These are phyloP conservation scores for Pugionium dolabratum DNA, from an alignment of 345 rosid genomes.

Conservation along the genomic window DNA sequence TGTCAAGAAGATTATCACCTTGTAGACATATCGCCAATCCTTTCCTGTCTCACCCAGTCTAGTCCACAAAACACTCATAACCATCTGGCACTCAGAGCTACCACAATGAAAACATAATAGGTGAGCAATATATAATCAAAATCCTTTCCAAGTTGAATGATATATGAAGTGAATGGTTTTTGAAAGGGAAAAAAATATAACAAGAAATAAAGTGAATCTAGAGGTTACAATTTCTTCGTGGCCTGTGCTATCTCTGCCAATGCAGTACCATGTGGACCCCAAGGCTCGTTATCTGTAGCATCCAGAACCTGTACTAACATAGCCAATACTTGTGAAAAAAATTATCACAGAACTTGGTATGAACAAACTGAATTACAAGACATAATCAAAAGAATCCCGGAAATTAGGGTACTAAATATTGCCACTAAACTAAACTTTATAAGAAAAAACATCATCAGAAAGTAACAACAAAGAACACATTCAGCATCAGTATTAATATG, in stretches of 20 bases:
- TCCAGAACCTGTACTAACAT: constrained; percentile 72
- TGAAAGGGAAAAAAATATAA: neutral
- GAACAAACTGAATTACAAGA: constrained; percentile 5
- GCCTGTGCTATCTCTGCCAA: constrained; percentile 92
- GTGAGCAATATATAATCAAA: constrained; percentile 18
- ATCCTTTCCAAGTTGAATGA: neutral
- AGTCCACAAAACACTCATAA: constrained; percentile 93
- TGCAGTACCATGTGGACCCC: constrained; percentile 99
- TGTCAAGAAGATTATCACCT: constrained; percentile 49
- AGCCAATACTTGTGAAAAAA: neutral
- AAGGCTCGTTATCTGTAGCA: constrained; percentile 96
- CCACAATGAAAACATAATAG: constrained; percentile 34
- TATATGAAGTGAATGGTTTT: neutral
- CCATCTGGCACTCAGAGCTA: constrained; percentile 93
- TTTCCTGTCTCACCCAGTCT: constrained; percentile 89
- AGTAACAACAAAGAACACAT: no score
- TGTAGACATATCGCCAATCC: constrained; percentile 98
- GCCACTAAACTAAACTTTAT: neutral
- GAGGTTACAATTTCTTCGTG: constrained; percentile 79
- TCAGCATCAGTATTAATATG: neutral
- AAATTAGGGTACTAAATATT: constrained; percentile 1
- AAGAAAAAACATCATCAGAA: neutral
- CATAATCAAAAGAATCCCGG: neutral
- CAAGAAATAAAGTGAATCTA: constrained; percentile 12
- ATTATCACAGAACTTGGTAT: neutral